Evolutionary conservation across 2,329 filamentous ascomycete genomes (phyloP).

Genomic region (Clarireedia paspali): DNA sequence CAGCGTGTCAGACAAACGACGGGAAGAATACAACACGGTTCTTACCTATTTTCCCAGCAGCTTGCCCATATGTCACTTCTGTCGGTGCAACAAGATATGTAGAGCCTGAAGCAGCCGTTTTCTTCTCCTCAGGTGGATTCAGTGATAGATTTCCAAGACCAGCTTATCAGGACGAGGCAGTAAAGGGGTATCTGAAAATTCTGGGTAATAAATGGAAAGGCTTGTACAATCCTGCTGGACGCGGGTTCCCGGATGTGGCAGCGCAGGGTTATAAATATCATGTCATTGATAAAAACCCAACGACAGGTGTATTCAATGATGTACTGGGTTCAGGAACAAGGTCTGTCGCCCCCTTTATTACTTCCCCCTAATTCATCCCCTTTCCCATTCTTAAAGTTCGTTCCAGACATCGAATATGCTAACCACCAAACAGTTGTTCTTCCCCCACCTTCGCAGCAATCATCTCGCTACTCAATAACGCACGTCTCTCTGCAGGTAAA

Average conservation of each 20-base stretch:
- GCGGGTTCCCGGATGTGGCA: conserved; percentile 47
- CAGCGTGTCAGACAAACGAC: conserved; percentile 49
- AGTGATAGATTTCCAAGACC: conserved; percentile 42
- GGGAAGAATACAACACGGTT: conserved; percentile 48
- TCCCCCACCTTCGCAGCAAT: conserved; percentile 51
- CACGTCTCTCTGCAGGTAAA: conserved; percentile 42
- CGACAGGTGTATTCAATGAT: conserved; percentile 29
- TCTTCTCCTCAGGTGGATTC: conserved; percentile 41
- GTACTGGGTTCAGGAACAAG: conserved; percentile 17
- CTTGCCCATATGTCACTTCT: conserved; percentile 60
- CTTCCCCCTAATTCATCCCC: neutral
- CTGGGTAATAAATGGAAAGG: conserved; percentile 37
- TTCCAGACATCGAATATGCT: neutral
- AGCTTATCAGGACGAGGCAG: conserved; percentile 38
- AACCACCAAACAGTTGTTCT: conserved; percentile 36
- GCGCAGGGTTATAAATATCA: conserved; percentile 50
- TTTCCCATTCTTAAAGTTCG: neutral
- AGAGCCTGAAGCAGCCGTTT: conserved; percentile 34
- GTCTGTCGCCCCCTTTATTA: conserved; percentile 1
- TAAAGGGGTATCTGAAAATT: conserved; percentile 37
- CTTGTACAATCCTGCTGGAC: conserved; percentile 40
- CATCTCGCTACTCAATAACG: conserved; percentile 56
- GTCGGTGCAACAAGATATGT: conserved; percentile 52
- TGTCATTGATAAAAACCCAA: conserved; percentile 32
- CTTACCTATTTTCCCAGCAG: conserved; percentile 54